phyloP scores from a whole-genome alignment of 1,139 yeast genomes.

The Yamadazyma triangularis region DNA sequence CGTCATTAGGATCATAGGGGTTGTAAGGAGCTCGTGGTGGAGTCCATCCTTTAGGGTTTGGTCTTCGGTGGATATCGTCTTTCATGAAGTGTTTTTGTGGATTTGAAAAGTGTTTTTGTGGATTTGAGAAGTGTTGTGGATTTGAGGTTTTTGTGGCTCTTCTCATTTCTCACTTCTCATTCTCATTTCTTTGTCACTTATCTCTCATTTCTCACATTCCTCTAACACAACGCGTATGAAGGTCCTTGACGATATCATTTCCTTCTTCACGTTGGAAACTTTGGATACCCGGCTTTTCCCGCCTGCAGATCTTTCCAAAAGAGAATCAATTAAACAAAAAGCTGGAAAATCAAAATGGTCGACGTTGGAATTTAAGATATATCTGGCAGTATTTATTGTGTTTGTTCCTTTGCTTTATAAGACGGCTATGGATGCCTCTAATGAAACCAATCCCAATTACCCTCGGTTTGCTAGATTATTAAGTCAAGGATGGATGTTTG shows the following conservation, averaged over 20 bases:
- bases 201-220: no score
- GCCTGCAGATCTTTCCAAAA: constrained; percentile 41
- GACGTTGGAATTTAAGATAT: constrained; percentile 68
- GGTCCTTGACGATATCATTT: constrained; percentile 17
- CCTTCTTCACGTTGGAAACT: constrained; percentile 67
- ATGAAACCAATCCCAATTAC: constrained; percentile 75
- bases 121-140: no score
- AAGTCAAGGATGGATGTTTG: constrained; percentile 71
- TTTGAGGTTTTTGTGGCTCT: no score
- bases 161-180: no score
- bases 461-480: constrained; percentile 56
- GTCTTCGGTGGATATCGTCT: constrained; percentile 43
- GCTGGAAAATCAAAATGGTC: constrained; percentile 66
- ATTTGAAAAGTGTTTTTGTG: no score
- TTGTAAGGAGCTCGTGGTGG: constrained; percentile 82
- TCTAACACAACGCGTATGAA: no score
- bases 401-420: constrained; percentile 80
- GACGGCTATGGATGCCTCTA: constrained; percentile 79
- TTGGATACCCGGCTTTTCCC: constrained; percentile 72
- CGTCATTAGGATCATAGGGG: constrained; percentile 76
- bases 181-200: no score
- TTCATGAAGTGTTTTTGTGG: no score
- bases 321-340: constrained; percentile 33
- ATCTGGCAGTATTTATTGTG: constrained; percentile 55
- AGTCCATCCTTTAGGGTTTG: constrained; percentile 80